Conservation (phyloP, 108 stramenopile species). For the Pinguiococcus pyrenoidosus region DNA sequence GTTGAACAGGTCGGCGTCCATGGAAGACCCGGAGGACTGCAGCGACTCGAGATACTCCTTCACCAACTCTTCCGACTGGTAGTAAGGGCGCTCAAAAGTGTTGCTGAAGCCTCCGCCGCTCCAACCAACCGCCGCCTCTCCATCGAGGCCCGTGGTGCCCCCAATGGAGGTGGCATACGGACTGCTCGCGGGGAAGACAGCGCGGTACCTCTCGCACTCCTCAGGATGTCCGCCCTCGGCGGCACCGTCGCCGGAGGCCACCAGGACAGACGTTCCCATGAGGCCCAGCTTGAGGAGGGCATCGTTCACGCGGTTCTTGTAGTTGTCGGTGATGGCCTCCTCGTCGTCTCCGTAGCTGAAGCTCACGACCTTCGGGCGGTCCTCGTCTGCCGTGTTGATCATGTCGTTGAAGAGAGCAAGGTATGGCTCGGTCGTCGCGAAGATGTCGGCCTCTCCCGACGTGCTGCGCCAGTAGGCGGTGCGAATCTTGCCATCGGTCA, state of each 20-base stretch:
- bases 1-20: constrained; percentile 1
- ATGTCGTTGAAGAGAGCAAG: too few relatives aligned
- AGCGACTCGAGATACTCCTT: background rate
- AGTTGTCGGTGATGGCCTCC: background rate
- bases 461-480: too few relatives aligned
- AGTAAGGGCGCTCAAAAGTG: constrained; percentile 1
- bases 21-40: background rate
- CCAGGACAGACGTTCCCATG: constrained; percentile 13
- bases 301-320: too few relatives aligned
- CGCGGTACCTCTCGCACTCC: background rate
- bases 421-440: too few relatives aligned
- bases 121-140: background rate
- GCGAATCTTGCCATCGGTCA: too few relatives aligned
- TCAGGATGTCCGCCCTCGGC: background rate
- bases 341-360: constrained; percentile 6
- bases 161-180: constrained; percentile 27
- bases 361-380: background rate
- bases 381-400: too few relatives aligned
- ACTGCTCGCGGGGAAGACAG: constrained; percentile 11
- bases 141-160: constrained; percentile 9
- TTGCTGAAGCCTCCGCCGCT: constrained; percentile 17
- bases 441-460: too few relatives aligned
- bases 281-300: constrained; percentile 11
- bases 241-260: constrained; percentile 23
- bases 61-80: constrained; percentile 2